These are phyloP conservation scores for Clavispora carvajalis DNA, from an alignment of 805 yeast genomes.

Conservation along the genomic window DNA sequence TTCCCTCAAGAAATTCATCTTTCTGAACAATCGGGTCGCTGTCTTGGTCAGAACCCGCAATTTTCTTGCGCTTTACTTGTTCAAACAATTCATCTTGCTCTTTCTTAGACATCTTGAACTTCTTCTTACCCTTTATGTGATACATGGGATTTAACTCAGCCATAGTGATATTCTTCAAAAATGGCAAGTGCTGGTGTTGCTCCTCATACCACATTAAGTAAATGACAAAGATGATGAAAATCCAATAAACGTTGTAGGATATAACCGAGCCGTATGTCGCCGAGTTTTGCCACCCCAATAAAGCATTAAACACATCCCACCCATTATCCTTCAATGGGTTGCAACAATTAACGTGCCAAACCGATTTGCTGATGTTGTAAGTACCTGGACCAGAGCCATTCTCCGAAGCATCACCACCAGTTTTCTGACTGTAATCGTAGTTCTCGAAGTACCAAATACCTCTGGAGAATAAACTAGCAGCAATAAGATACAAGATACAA, in stretches of 20 bases:
- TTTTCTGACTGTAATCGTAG: slow-evolving; percentile 52
- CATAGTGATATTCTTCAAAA: slow-evolving; percentile 41
- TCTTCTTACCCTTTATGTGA: slow-evolving; percentile 64
- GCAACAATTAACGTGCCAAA: slow-evolving; percentile 98
- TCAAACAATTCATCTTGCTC: slow-evolving; percentile 51
- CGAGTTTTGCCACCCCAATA: slow-evolving; percentile 96
- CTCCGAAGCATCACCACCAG: slow-evolving; percentile 96
- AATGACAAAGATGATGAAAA: slow-evolving; percentile 52
- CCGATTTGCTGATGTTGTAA: slow-evolving; percentile 70
- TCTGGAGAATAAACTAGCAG: slow-evolving; percentile 91
- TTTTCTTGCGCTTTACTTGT: slow-evolving; percentile 18
- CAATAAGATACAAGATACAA: slow-evolving; percentile 78
- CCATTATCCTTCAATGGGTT: slow-evolving; percentile 88
- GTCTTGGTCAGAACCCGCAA: slow-evolving; percentile 3
- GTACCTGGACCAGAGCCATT: slow-evolving; percentile 94
- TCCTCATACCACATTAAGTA: slow-evolving; percentile 75
- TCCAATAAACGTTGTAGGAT: slow-evolving; percentile 87
- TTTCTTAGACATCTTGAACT: slow-evolving; percentile 46
- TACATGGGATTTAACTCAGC: slow-evolving; percentile 67
- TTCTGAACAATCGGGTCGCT: not conserved
- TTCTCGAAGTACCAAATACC: slow-evolving; percentile 87
- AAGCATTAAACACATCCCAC: slow-evolving; percentile 95
- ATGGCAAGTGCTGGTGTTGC: slow-evolving; percentile 75
- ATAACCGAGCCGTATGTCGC: slow-evolving; percentile 92
- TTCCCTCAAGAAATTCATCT: not conserved